Percentiles rank a stretch among this genome's conserved stretches.
These are phyloP conservation scores for Lolium rigidum DNA, from an alignment of 176 grass and related monocot genomes.

Conservation along the genomic window DNA sequence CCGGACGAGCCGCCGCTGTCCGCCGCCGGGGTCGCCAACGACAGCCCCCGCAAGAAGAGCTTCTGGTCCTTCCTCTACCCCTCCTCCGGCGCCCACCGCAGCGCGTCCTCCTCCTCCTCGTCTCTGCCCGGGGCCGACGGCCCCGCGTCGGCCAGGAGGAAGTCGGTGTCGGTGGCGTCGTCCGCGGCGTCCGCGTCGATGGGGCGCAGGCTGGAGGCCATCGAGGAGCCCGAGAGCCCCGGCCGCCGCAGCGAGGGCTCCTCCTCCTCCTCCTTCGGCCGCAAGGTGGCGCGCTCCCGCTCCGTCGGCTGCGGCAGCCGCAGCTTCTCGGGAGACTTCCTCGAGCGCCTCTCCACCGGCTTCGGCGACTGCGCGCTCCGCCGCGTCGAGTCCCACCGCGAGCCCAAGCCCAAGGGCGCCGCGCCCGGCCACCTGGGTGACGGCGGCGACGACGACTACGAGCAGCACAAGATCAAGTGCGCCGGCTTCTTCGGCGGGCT, in stretches of 20 bases:
- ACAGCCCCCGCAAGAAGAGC: conserved; percentile 95
- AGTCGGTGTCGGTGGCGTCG: conserved; percentile 59
- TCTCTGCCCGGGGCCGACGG: neutral
- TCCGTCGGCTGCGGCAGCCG: conserved; percentile 94
- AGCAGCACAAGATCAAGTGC: conserved; percentile 75
- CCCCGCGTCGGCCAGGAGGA: conserved; percentile 48
- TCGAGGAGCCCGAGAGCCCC: conserved; percentile 69
- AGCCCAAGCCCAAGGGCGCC: conserved; percentile 66
- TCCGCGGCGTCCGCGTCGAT: conserved; percentile 33
- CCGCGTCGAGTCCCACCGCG: conserved; percentile 88
- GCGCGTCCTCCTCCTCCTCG: conserved; percentile 14
- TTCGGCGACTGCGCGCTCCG: conserved; percentile 95
- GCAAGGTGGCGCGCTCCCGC: conserved; percentile 90
- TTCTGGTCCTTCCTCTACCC: conserved; percentile 99
- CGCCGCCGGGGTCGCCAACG: neutral
- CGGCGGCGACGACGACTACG: conserved; percentile 41
- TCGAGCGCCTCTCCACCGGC: conserved; percentile 91
- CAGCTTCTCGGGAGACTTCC: conserved; percentile 92
- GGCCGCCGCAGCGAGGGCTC: conserved; percentile 70
- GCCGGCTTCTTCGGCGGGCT: conserved; percentile 82
- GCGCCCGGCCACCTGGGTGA: conserved; percentile 43
- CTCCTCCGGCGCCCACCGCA: conserved; percentile 41
- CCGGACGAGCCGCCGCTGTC: conserved; percentile 43
- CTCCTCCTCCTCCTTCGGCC: conserved; percentile 73
- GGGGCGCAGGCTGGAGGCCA: conserved; percentile 52